These are phyloP conservation scores for Xerocomus spinulosus DNA, from an alignment of 768 basidiomycete species.

Conservation along the genomic window DNA sequence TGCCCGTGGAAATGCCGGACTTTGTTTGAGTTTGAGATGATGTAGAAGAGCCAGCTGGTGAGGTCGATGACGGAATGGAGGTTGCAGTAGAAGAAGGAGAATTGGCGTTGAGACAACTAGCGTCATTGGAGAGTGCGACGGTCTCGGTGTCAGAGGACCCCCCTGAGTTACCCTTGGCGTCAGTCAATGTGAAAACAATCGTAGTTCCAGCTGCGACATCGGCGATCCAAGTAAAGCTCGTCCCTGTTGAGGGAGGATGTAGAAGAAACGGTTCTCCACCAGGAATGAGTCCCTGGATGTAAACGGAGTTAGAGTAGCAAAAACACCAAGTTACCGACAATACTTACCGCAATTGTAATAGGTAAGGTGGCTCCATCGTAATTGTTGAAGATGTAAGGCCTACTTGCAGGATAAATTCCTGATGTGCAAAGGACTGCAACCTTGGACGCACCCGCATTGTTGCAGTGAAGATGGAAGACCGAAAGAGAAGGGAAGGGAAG, in stretches of 20 bases:
- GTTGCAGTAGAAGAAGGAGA: conserved; percentile 53
- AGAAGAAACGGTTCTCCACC: conserved; percentile 50
- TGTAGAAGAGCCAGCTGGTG: conserved; percentile 9
- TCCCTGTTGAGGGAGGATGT: conserved; percentile 33
- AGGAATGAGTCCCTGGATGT: conserved; percentile 55
- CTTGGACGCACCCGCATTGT: conserved; percentile 52
- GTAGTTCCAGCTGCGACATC: conserved; percentile 55
- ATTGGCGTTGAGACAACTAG: conserved; percentile 45
- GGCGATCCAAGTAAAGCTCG: conserved; percentile 50
- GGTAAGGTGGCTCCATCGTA: conserved; percentile 48
- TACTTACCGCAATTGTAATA: conserved; percentile 48
- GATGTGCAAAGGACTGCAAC: not conserved
- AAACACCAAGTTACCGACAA: not conserved
- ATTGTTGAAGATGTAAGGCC: conserved; percentile 43
- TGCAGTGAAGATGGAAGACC: conserved; percentile 47
- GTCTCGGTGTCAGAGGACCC: conserved; percentile 52
- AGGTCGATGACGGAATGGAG: conserved; percentile 21
- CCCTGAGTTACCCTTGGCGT: conserved; percentile 47
- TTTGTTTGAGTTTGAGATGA: conserved; percentile 19
- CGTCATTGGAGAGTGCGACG: conserved; percentile 46
- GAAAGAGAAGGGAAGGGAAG: conserved; percentile 44
- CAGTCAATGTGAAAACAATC: conserved; percentile 54
- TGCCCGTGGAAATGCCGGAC: conserved; percentile 37
- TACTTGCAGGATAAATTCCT: conserved; percentile 19
- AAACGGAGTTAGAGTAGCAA: not conserved